A percentile compares a stretch with the other conserved stretches of the same genome.
phyloP scores from a whole-genome alignment of 2,329 filamentous ascomycete species.

The Zymoseptoria brevis region DNA sequence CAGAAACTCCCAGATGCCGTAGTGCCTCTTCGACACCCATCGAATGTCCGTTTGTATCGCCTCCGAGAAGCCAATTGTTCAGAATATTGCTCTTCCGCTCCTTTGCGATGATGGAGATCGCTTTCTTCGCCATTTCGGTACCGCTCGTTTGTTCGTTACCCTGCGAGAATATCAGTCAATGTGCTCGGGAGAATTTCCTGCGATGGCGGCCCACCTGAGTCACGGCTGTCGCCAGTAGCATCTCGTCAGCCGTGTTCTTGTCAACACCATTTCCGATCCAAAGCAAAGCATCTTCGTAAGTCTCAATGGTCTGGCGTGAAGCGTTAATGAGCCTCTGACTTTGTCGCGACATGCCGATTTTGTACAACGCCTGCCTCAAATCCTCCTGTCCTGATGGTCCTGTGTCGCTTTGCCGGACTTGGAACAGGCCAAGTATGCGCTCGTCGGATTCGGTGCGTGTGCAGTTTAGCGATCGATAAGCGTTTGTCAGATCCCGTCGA shows the following conservation, averaged over 20 bases:
- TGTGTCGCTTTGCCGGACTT: constrained; percentile 49
- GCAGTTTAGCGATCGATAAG: constrained; percentile 54
- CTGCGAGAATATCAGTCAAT: neutral
- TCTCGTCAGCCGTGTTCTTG: constrained; percentile 45
- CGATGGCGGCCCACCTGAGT: constrained; percentile 41
- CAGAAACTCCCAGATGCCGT: constrained; percentile 33
- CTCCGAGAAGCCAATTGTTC: constrained; percentile 46
- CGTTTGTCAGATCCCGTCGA: constrained; percentile 47
- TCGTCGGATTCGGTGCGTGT: constrained; percentile 45
- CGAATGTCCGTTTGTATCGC: constrained; percentile 40
- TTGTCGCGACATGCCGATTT: constrained; percentile 51
- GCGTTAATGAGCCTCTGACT: constrained; percentile 52
- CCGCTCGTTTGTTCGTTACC: neutral
- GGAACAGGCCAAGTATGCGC: constrained; percentile 54
- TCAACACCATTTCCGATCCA: constrained; percentile 49
- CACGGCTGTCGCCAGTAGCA: constrained; percentile 49
- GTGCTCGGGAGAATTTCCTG: neutral
- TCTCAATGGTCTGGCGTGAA: constrained; percentile 51
- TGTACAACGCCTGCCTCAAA: constrained; percentile 48
- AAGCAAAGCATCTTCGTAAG: constrained; percentile 55
- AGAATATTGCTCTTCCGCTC: constrained; percentile 49
- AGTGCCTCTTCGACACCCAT: constrained; percentile 52
- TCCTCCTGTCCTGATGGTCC: constrained; percentile 48
- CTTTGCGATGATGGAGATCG: constrained; percentile 52
- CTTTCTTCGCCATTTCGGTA: constrained; percentile 44